phyloP scores from a whole-genome alignment of 768 basidiomycete species.

The Mycena latifolia region DNA sequence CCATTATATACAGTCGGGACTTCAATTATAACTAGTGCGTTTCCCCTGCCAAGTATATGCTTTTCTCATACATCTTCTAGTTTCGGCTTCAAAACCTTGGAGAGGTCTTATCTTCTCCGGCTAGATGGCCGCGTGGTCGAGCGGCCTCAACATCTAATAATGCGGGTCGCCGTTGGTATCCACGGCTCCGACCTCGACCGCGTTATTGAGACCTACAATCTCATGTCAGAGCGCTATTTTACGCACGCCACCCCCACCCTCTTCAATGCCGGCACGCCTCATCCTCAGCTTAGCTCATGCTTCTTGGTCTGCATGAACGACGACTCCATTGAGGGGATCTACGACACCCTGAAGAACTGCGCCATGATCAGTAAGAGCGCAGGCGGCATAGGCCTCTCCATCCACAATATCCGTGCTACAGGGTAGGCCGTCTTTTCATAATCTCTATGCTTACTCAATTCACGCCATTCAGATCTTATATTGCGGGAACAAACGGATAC shows the following conservation, averaged over 20 bases:
- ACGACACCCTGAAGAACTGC: constrained; percentile 97
- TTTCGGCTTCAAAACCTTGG: constrained; percentile 99
- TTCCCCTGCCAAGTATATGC: too few relatives aligned
- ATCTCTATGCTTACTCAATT: background rate
- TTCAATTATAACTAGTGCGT: constrained; percentile 96
- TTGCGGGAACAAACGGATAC: constrained; percentile 98
- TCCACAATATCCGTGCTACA: constrained; percentile 96
- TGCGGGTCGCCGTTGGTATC: constrained; percentile 99
- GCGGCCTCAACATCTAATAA: constrained; percentile 98
- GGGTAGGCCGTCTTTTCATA: constrained; percentile 65
- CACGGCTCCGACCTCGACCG: constrained; percentile 92
- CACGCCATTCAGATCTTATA: constrained; percentile 80
- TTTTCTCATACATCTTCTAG: constrained; percentile 48
- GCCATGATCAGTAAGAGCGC: constrained; percentile 99
- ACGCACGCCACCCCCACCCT: constrained; percentile 98
- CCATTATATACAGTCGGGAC: constrained; percentile 98
- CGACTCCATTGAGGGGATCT: constrained; percentile 99
- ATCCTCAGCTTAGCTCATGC: constrained; percentile 95
- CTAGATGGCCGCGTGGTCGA: constrained; percentile 96
- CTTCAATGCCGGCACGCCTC: constrained; percentile 98
- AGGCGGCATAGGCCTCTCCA: constrained; percentile 97
- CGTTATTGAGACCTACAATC: constrained; percentile 91
- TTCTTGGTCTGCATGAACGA: constrained; percentile 99
- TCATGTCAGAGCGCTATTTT: constrained; percentile 99
- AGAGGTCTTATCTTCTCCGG: constrained; percentile 96